A percentile compares a stretch with the other conserved stretches of the same genome.
Conservation (phyloP, 768 basidiomycete genomes). For the Rhizopogon vinicolor region DNA sequence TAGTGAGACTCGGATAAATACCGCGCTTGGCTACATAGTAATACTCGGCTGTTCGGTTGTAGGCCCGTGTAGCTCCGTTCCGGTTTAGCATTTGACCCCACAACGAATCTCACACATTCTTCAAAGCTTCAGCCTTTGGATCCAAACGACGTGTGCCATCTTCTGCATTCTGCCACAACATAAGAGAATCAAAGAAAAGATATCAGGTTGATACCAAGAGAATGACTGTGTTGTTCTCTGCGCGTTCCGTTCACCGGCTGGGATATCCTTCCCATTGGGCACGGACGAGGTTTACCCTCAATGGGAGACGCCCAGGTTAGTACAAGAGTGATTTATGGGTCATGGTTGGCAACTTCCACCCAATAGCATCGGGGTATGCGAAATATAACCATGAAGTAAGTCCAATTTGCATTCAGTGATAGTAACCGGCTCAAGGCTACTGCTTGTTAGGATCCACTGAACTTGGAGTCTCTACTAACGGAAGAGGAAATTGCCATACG, state of each 20-base stretch:
- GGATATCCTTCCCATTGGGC: background rate
- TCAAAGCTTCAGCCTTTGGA: no score
- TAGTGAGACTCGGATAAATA: background rate
- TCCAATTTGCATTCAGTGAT: no score
- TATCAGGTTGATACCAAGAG: background rate
- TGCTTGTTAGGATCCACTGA: background rate
- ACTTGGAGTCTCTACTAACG: no score
- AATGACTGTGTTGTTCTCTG: background rate
- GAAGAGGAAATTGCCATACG: constrained; percentile 70
- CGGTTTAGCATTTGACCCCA: no score
- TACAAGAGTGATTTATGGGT: no score
- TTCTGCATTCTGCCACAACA: background rate
- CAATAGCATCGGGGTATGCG: constrained; percentile 6
- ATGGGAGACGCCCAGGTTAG: no score
- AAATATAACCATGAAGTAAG: background rate
- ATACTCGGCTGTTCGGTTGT: no score
- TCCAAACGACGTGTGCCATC: no score
- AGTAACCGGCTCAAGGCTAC: background rate
- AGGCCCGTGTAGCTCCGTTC: no score
- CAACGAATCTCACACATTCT: no score
- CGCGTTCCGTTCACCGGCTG: background rate
- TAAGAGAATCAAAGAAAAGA: background rate
- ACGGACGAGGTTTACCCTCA: background rate
- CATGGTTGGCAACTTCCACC: no score
- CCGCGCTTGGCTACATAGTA: background rate